Conservation (phyloP, 1,139 yeast species). For the Debaryomycetaceae sp. region DNA sequence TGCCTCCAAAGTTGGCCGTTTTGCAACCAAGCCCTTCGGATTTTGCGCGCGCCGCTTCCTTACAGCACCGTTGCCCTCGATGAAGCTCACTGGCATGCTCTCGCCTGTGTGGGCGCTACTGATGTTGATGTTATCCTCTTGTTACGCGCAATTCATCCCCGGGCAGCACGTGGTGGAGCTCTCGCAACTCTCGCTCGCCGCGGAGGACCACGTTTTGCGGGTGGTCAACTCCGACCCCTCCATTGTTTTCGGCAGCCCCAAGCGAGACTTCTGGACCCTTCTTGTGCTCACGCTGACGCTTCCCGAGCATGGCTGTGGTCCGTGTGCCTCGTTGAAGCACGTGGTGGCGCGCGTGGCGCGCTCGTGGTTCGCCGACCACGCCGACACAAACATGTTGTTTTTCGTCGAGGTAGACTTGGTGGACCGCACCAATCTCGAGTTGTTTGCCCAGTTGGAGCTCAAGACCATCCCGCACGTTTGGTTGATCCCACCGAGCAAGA, state of each 20-base stretch:
- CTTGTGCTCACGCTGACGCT: slow-evolving; percentile 32
- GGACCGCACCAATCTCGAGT: slow-evolving; percentile 28
- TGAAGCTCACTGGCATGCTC: too few species aligned
- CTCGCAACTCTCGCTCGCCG: slow-evolving; percentile 13
- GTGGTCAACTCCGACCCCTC: slow-evolving; percentile 28
- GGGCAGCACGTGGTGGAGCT: slow-evolving; percentile 8
- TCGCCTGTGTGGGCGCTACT: too few species aligned
- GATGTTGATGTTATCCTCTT: too few species aligned
- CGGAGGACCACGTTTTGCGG: slow-evolving; percentile 23
- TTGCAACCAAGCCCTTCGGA: too few species aligned
- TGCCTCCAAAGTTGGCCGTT: too few species aligned
- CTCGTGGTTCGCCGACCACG: slow-evolving; percentile 42
- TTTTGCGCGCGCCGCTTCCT: too few species aligned
- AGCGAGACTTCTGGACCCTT: slow-evolving; percentile 34
- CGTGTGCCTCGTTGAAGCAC: slow-evolving; percentile 19
- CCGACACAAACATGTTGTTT: slow-evolving; percentile 32
- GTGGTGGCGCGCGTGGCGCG: slow-evolving; percentile 35
- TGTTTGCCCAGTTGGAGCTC: slow-evolving; percentile 39
- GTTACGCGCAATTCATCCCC: too few species aligned
- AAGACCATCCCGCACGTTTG: slow-evolving; percentile 59
- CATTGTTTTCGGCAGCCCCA: slow-evolving; percentile 21
- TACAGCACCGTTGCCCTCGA: too few species aligned
- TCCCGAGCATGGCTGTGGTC: slow-evolving; percentile 28
- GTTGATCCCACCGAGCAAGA: slow-evolving; percentile 52
- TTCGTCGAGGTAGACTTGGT: slow-evolving; percentile 51